A percentile compares a stretch with the other conserved stretches of the same genome.
Evolutionary conservation across 306 rosid species (phyloP).

Genomic region (Psophocarpus tetragonolobus): DNA sequence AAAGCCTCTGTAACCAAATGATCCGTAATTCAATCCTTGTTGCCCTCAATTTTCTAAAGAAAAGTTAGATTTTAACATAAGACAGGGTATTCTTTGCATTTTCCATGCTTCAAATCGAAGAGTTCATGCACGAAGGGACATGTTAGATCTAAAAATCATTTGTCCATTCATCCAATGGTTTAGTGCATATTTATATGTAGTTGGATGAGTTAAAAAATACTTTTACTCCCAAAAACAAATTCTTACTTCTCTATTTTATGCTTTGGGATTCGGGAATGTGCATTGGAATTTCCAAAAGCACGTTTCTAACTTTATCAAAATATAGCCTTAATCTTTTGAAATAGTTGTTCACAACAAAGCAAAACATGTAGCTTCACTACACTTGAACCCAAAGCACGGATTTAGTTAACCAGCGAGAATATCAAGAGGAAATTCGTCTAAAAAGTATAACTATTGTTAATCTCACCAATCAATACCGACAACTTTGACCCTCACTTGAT

Average conservation of each 20-base stretch:
- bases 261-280: no score
- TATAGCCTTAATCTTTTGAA: not conserved
- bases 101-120: not conserved
- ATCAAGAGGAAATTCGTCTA: not conserved
- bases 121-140: not conserved
- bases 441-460: slow-evolving; percentile 8
- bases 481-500: slow-evolving; percentile 72
- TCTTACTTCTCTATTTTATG: no score
- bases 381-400: not conserved
- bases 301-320: no score
- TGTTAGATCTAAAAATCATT: not conserved
- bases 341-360: not conserved
- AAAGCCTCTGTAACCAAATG: not conserved
- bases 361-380: not conserved
- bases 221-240: no score
- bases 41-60: not conserved
- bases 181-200: not conserved
- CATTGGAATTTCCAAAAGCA: no score
- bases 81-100: not conserved
- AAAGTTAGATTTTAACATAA: not conserved
- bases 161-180: not conserved
- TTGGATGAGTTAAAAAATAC: no score
- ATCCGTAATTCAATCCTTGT: not conserved
- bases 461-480: slow-evolving; percentile 63
- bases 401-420: slow-evolving; percentile 4